These are phyloP conservation scores for Ogataea sp. DNA, from an alignment of 805 yeast genomes.

Conservation along the genomic window DNA sequence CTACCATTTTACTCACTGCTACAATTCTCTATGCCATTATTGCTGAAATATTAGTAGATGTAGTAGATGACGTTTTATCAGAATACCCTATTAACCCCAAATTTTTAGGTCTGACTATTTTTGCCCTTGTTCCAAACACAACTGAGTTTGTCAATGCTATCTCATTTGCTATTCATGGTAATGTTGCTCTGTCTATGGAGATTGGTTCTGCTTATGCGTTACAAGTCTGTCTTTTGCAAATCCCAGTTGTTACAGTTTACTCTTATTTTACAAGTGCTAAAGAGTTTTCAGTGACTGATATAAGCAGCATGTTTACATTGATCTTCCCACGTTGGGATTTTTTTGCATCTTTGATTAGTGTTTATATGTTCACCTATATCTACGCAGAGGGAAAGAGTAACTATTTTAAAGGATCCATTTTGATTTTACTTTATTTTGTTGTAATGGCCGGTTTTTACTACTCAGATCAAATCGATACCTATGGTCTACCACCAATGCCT, in stretches of 20 bases:
- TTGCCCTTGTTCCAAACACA: slow-evolving; percentile 94
- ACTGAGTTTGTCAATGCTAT: slow-evolving; percentile 96
- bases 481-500: slow-evolving; percentile 6
- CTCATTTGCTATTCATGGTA: slow-evolving; percentile 92
- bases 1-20: slow-evolving; percentile 74
- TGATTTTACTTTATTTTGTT: slow-evolving; percentile 70
- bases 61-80: slow-evolving; percentile 79
- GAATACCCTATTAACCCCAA: slow-evolving; percentile 83
- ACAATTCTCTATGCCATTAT: slow-evolving; percentile 85
- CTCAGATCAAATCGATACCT: slow-evolving; percentile 31
- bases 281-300: slow-evolving; percentile 22
- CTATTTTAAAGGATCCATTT: slow-evolving; percentile 89
- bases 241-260: slow-evolving; percentile 80
- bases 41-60: slow-evolving; percentile 89
- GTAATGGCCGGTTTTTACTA: slow-evolving; percentile 77
- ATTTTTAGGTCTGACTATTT: slow-evolving; percentile 85
- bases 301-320: slow-evolving; percentile 57
- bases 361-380: slow-evolving; percentile 82
- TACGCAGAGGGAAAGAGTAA: slow-evolving; percentile 97
- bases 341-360: slow-evolving; percentile 75
- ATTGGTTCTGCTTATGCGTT: slow-evolving; percentile 96
- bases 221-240: slow-evolving; percentile 89
- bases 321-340: slow-evolving; percentile 96
- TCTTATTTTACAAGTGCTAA: slow-evolving; percentile 42
- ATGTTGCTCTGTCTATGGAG: slow-evolving; percentile 94